These are phyloP conservation scores for Populus pruinosa DNA, from an alignment of 345 rosid species.

Conservation along the genomic window DNA sequence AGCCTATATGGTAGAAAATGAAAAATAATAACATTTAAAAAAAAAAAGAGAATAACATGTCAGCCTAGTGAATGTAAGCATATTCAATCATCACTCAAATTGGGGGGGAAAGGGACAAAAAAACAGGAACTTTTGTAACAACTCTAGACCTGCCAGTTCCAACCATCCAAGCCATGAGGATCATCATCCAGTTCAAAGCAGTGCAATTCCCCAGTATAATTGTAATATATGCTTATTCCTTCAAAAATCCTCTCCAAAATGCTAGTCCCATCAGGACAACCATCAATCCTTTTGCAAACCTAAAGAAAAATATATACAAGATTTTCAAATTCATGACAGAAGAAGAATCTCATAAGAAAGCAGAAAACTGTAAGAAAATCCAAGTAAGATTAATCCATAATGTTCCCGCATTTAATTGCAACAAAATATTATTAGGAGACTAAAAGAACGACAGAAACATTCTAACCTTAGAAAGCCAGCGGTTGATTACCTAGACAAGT, in stretches of 20 bases:
- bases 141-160: constrained; percentile 85
- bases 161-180: constrained; percentile 89
- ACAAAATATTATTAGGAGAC: background rate
- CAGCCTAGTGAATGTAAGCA: background rate
- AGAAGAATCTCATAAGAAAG: background rate
- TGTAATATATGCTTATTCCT: constrained; percentile 73
- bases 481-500: background rate
- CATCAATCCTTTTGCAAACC: constrained; percentile 82
- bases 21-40: background rate
- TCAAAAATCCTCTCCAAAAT: constrained; percentile 65
- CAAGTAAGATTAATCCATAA: background rate
- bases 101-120: background rate
- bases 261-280: constrained; percentile 46
- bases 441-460: background rate
- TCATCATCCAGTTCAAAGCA: constrained; percentile 91
- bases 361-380: background rate
- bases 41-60: background rate
- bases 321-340: background rate
- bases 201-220: constrained; percentile 62
- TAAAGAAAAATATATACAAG: constrained; percentile 20
- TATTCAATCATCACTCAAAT: background rate
- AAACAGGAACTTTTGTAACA: background rate
- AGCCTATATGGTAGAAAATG: constrained; percentile 42
- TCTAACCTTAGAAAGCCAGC: background rate
- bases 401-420: background rate